Conservation (phyloP, 805 yeast genomes). For the Komagataella ulmi region DNA sequence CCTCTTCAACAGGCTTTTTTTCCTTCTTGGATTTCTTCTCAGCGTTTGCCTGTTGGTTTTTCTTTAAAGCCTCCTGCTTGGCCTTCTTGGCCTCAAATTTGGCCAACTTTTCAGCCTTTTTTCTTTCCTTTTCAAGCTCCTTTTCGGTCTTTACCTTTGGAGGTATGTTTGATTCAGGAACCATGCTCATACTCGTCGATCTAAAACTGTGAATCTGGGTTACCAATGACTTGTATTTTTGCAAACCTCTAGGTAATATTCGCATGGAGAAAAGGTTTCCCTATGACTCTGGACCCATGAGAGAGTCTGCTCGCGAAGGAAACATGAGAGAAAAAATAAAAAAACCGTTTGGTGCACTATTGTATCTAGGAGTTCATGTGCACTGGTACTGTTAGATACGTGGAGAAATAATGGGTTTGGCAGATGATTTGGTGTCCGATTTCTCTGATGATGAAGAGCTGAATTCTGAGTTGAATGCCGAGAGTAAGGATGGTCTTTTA, state of each 20-base stretch:
- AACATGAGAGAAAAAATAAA: too few relatives aligned
- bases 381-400: neutral
- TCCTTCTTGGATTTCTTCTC: slow-evolving; percentile 48
- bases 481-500: neutral
- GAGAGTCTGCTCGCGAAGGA: neutral
- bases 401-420: slow-evolving; percentile 20
- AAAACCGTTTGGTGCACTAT: neutral
- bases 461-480: slow-evolving; percentile 3
- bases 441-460: slow-evolving; percentile 21
- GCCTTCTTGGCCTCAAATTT: slow-evolving; percentile 68
- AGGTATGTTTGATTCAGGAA: neutral
- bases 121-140: slow-evolving; percentile 63
- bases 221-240: neutral
- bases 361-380: neutral
- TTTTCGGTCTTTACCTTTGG: slow-evolving; percentile 38
- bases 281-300: neutral
- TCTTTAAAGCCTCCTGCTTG: slow-evolving; percentile 51
- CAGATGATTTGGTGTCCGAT: slow-evolving; percentile 27
- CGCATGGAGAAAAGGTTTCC: neutral
- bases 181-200: neutral
- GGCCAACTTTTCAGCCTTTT: slow-evolving; percentile 38
- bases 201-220: neutral
- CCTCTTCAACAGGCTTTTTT: slow-evolving; percentile 54
- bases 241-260: neutral
- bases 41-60: slow-evolving; percentile 25